A percentile compares a stretch with the other conserved stretches of the same genome.
Conservation (phyloP, 2,329 filamentous ascomycete genomes). For the Xylariales sp. region DNA sequence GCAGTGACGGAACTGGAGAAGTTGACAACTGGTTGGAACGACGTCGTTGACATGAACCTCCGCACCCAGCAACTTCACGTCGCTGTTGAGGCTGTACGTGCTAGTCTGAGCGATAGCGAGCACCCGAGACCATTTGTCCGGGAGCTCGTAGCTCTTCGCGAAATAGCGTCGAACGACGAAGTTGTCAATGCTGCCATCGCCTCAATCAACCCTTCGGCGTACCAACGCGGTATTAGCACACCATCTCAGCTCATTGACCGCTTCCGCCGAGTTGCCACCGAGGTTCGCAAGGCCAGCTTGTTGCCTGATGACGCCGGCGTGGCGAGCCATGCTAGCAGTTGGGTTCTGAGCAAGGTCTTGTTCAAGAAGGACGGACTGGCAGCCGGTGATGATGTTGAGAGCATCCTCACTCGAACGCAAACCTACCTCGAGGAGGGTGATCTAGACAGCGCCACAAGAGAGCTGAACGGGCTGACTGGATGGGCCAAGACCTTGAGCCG, state of each 20-base stretch:
- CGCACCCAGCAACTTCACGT: conserved; percentile 95
- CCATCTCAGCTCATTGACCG: conserved; percentile 86
- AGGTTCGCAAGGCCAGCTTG: conserved; percentile 91
- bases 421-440: conserved; percentile 89
- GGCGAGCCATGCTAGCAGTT: conserved; percentile 87
- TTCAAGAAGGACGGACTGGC: conserved; percentile 91
- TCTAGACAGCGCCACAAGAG: conserved; percentile 82
- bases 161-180: conserved; percentile 77
- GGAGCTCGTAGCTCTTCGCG: conserved; percentile 91
- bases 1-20: conserved; percentile 81
- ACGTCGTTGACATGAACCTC: conserved; percentile 83
- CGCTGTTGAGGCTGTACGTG: conserved; percentile 86
- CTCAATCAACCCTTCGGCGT: conserved; percentile 91
- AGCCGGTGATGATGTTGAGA: conserved; percentile 86
- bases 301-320: conserved; percentile 92
- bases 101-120: conserved; percentile 70
- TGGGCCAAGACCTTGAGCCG: conserved; percentile 95
- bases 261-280: conserved; percentile 85
- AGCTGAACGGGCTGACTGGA: conserved; percentile 89
- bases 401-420: conserved; percentile 84
- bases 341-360: conserved; percentile 86
- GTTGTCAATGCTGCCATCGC: conserved; percentile 91
- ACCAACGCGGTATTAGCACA: conserved; percentile 86
- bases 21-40: conserved; percentile 85
- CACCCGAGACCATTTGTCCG: conserved; percentile 81